Conservation (phyloP, 2,329 filamentous ascomycete species). For the Exserohilum turcica region DNA sequence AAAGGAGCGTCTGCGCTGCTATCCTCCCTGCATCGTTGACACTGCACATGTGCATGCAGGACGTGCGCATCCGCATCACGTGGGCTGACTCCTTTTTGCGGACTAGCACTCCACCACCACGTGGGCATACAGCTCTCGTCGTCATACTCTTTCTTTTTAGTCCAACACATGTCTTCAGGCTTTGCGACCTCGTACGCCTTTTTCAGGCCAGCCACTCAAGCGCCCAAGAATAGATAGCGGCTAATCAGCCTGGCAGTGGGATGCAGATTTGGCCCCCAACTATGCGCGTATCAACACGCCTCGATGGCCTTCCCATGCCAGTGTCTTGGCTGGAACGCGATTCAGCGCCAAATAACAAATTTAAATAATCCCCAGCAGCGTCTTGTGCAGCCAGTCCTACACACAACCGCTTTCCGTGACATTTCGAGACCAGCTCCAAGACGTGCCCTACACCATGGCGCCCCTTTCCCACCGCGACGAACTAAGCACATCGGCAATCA, state of each 20-base stretch:
- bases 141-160: not conserved
- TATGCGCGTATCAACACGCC: not conserved
- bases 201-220: not conserved
- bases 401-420: not conserved
- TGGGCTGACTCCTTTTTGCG: not conserved
- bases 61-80: not conserved
- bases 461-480: constrained; percentile 12
- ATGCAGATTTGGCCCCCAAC: constrained; percentile 11
- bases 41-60: not conserved
- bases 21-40: not conserved
- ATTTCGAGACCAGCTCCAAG: not conserved
- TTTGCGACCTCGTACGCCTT: not conserved
- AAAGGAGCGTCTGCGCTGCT: not conserved
- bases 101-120: too few species aligned
- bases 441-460: constrained; percentile 8
- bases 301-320: constrained; percentile 2
- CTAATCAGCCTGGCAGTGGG: not conserved
- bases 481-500: constrained; percentile 2
- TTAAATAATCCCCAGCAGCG: constrained; percentile 1
- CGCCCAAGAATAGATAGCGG: not conserved
- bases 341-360: not conserved
- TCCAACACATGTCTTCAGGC: not conserved
- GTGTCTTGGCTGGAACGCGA: not conserved
- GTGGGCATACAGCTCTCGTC: not conserved
- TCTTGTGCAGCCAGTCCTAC: not conserved